Conservation (phyloP, 441 rosid genomes). For the Populus tomentosa region DNA sequence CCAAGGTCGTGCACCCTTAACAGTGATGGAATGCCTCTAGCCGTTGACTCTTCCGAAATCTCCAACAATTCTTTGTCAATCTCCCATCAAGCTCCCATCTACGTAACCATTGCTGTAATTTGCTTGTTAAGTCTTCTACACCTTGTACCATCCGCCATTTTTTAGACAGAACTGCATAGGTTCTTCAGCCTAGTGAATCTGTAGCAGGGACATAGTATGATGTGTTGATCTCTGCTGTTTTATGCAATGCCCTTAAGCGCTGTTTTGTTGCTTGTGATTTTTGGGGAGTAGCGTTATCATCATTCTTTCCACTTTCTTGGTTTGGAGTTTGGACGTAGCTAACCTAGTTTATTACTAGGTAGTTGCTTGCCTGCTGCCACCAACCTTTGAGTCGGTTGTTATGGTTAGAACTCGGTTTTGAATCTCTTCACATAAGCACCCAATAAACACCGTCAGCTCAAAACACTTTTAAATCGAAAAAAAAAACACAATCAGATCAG, state of each 20-base stretch:
- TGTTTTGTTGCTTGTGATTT: neutral
- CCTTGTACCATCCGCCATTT: constrained; percentile 11
- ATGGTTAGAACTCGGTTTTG: too few relatives aligned
- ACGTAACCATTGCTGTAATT: constrained; percentile 2
- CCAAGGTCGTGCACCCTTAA: constrained; percentile 66
- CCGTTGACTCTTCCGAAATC: constrained; percentile 72
- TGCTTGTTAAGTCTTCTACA: constrained; percentile 21
- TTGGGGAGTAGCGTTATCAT: neutral
- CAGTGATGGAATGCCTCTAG: constrained; percentile 85
- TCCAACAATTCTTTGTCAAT: constrained; percentile 36
- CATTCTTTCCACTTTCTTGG: neutral
- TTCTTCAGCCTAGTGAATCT: neutral
- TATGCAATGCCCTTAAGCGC: neutral
- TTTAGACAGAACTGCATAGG: constrained; percentile 6
- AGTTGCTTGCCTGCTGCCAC: too few relatives aligned
- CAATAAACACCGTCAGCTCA: too few relatives aligned
- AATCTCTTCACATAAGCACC: too few relatives aligned
- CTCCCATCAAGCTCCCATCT: constrained; percentile 11
- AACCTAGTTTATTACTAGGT: too few relatives aligned
- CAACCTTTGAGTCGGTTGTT: too few relatives aligned
- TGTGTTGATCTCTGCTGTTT: neutral
- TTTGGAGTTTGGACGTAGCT: neutral
- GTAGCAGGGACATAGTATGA: neutral
- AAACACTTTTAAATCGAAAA: too few relatives aligned
- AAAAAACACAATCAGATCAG: too few relatives aligned